Evolutionary conservation across 2,329 filamentous ascomycete species (phyloP).

Genomic region (Pseudogymnoascus verrucosus): DNA sequence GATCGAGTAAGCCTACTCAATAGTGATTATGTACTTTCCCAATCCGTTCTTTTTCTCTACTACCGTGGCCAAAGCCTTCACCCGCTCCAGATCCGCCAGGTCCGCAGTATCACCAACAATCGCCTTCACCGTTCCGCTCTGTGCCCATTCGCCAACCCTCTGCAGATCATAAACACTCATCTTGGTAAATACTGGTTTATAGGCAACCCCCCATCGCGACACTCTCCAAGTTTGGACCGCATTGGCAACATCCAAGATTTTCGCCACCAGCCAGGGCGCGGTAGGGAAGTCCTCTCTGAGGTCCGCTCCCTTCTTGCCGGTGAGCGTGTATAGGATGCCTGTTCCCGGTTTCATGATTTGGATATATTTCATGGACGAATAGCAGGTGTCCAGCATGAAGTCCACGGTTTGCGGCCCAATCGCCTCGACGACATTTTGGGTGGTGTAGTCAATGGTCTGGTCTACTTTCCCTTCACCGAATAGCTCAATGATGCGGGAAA

Average conservation of each 20-base stretch:
- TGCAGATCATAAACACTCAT: background rate
- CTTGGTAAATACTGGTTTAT: background rate
- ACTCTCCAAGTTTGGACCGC: background rate
- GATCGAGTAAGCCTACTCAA: background rate
- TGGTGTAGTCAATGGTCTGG: constrained; percentile 34
- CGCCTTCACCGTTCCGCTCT: background rate
- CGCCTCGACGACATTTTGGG: constrained; percentile 23
- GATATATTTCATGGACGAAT: constrained; percentile 29
- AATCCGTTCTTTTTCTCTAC: background rate
- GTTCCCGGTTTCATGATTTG: constrained; percentile 27
- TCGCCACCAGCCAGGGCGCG: background rate
- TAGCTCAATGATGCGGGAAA: constrained; percentile 30
- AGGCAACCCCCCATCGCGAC: background rate
- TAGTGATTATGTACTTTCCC: background rate
- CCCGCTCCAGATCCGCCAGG: background rate
- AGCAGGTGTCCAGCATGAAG: constrained; percentile 37
- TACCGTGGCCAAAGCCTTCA: background rate
- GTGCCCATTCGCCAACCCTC: background rate
- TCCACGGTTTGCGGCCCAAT: constrained; percentile 33
- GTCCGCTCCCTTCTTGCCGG: background rate
- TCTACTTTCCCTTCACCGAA: constrained; percentile 34
- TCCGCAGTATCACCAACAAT: background rate
- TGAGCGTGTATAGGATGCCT: background rate
- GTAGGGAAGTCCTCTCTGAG: background rate
- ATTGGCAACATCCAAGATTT: background rate